Percentiles rank a stretch among this genome's conserved stretches.
Conservation (phyloP, 129 eudicot species). For the Silybum marianum region DNA sequence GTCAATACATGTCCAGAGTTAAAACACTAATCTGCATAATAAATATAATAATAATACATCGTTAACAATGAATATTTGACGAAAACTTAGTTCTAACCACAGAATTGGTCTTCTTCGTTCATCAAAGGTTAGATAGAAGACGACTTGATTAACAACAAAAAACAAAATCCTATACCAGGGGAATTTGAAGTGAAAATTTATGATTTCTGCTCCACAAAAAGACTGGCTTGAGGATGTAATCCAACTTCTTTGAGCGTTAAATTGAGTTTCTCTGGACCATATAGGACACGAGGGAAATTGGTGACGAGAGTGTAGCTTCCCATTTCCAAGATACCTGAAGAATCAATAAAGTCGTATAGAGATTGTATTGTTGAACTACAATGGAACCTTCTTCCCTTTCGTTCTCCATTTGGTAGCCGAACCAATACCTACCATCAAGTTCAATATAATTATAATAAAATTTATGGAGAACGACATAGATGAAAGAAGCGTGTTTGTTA, state of each 20-base stretch:
- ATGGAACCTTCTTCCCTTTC: constrained; percentile 83
- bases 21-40: constrained; percentile 15
- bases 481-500: no score
- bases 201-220: constrained; percentile 78
- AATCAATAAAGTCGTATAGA: constrained; percentile 89
- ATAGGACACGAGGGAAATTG: constrained; percentile 86
- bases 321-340: constrained; percentile 70
- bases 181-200: constrained; percentile 21
- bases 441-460: background rate
- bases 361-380: constrained; percentile 61
- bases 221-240: constrained; percentile 97
- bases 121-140: constrained; percentile 17
- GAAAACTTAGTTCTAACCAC: constrained; percentile 20
- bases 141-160: constrained; percentile 6
- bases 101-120: background rate
- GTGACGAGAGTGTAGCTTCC: constrained; percentile 76
- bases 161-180: constrained; percentile 7
- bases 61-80: constrained; percentile 9
- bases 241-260: constrained; percentile 73
- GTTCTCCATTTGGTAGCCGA: constrained; percentile 89
- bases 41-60: background rate
- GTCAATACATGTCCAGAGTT: background rate
- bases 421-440: constrained; percentile 64
- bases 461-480: no score
- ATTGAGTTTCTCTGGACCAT: constrained; percentile 70